Base-by-base conservation (phyloP, 306 rosid genomes). In the Fragaria vesca region DNA sequence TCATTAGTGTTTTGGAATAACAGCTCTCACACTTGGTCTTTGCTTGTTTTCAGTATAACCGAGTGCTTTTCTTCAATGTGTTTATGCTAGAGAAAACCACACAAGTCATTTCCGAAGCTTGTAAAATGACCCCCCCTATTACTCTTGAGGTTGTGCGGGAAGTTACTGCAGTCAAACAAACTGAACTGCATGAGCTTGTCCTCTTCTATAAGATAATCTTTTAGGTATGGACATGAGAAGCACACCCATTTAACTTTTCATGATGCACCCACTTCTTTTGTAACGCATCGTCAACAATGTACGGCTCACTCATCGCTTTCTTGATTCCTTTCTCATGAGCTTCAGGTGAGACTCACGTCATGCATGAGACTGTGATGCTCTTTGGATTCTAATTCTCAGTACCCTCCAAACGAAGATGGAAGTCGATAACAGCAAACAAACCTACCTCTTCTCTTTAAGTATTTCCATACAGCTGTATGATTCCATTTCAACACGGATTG, bases 271-370 rank as follows among this genome's bases (percentile, higher is more conserved):
- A 21, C 24, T 21, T 10, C 1, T 8, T 18, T 0, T 3, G 28
- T 36, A 36, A 36, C 47, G 15, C 70, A 18, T 38, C 70, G 71
- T 66, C 70, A 66, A 36, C 70, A 36, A 0, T 66, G 18, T 66
- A 66, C 28, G 70, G 48, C 71, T 66, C 26, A 47, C 45, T 34
- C 12, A 16, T 15, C 12, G 12, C 20, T 65, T 65, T 34, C 13
- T 8, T 16, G 45, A 16, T 17, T 65, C 24, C 26, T 34, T 16
- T 34, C 20, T 66, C 71, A 66, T 38, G 71, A 66, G 50, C 47
- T 66, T 66, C 71, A 66, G 71, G 71, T 17, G 50, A 32, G 28
- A 66, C 28, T 66, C 71, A 38, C 43, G 71, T 66, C 47, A 17
- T 66, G 47, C 70, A 66, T 65, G 69, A 65, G 26, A 63, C 43